Conservation (phyloP, 345 rosid genomes). For the Salix suchowensis region DNA sequence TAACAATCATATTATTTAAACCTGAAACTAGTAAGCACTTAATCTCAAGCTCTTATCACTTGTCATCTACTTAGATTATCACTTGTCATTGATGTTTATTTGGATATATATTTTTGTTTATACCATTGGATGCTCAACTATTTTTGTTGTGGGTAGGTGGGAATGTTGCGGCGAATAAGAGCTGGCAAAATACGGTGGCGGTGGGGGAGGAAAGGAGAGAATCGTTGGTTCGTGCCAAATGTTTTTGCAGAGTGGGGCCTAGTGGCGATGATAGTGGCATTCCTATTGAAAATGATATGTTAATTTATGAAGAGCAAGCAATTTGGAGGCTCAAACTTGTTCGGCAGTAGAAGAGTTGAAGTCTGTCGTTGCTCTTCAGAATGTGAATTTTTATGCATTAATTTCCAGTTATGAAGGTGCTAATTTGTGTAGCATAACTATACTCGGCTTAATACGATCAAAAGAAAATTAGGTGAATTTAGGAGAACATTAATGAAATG, state of each 20-base stretch:
- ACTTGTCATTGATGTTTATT: too few relatives aligned
- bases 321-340: constrained; percentile 59
- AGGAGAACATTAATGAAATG: neutral
- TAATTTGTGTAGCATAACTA: neutral
- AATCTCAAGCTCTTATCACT: too few relatives aligned
- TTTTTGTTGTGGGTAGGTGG: constrained; percentile 46
- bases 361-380: constrained; percentile 66
- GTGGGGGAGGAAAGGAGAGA: constrained; percentile 93
- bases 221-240: constrained; percentile 74
- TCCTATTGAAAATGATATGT: constrained; percentile 52
- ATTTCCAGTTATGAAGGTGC: neutral
- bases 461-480: neutral
- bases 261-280: constrained; percentile 37
- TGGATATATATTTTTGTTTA: too few relatives aligned
- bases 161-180: constrained; percentile 68
- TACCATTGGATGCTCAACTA: neutral
- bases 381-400: constrained; percentile 20
- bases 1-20: too few relatives aligned
- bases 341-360: constrained; percentile 72
- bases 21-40: too few relatives aligned
- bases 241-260: constrained; percentile 74
- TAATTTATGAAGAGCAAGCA: constrained; percentile 72
- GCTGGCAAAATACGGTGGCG: constrained; percentile 78
- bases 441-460: neutral
- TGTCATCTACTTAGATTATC: too few relatives aligned